Conservation (phyloP, 2,329 filamentous ascomycete genomes). For the Stagonosporopsis rhizophila region DNA sequence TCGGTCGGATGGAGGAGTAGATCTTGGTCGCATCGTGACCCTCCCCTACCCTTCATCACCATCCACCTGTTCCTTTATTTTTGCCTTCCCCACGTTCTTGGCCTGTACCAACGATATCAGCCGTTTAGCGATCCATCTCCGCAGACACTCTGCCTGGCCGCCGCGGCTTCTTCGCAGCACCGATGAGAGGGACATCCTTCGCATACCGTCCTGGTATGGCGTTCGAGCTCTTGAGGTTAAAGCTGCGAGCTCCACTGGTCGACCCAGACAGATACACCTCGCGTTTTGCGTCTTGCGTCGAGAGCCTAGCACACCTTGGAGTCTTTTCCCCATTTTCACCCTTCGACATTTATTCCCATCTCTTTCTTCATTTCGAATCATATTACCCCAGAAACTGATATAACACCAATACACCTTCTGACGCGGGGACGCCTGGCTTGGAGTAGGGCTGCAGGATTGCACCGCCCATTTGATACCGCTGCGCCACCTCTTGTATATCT, state of each 20-base stretch:
- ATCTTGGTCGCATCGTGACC: not conserved
- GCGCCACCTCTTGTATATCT: slow-evolving; percentile 18
- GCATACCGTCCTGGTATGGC: not conserved
- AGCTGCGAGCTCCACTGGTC: slow-evolving; percentile 35
- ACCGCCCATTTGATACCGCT: not conserved
- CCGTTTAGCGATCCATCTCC: slow-evolving; percentile 50
- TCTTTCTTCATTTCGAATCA: slow-evolving; percentile 15
- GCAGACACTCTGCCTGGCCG: slow-evolving; percentile 38
- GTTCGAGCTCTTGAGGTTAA: slow-evolving; percentile 50
- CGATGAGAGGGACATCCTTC: slow-evolving; percentile 51
- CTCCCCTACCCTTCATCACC: slow-evolving; percentile 2
- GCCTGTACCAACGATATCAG: slow-evolving; percentile 47
- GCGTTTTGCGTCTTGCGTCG: slow-evolving; percentile 39
- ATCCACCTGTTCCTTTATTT: slow-evolving; percentile 11
- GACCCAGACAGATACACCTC: slow-evolving; percentile 13
- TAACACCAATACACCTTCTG: slow-evolving; percentile 16
- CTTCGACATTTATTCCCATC: slow-evolving; percentile 8
- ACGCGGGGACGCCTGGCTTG: slow-evolving; percentile 12
- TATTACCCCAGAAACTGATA: slow-evolving; percentile 18
- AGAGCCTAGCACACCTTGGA: slow-evolving; percentile 39
- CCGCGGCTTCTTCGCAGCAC: slow-evolving; percentile 39
- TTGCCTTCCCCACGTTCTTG: slow-evolving; percentile 15
- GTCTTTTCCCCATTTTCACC: slow-evolving; percentile 2
- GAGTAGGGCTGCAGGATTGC: slow-evolving; percentile 3
- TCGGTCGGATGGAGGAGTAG: slow-evolving; percentile 90